phyloP scores from a whole-genome alignment of 2,329 filamentous ascomycete genomes.

The Aspergillus brasiliensis region DNA sequence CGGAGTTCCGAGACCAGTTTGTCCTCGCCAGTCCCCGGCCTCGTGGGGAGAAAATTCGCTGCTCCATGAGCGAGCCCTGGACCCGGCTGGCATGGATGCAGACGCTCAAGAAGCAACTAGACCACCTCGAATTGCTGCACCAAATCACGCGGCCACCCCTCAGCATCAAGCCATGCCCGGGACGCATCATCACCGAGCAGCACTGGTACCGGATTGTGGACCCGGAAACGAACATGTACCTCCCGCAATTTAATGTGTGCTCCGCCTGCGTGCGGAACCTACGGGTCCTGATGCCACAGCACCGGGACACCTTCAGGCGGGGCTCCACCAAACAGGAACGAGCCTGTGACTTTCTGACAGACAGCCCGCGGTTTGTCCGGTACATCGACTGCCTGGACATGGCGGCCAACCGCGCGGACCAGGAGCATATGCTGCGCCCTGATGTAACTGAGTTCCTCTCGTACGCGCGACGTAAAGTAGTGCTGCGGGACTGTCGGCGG shows the following conservation, averaged over 20 bases:
- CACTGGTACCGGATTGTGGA: conserved; percentile 78
- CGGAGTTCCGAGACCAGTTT: conserved; percentile 69
- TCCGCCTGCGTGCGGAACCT: conserved; percentile 71
- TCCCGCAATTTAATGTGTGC: conserved; percentile 76
- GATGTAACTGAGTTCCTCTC: conserved; percentile 65
- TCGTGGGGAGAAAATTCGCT: conserved; percentile 62
- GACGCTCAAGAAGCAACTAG: conserved; percentile 68
- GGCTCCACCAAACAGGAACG: conserved; percentile 52
- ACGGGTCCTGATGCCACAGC: conserved; percentile 71
- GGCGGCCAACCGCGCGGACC: conserved; percentile 48
- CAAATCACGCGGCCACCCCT: conserved; percentile 66
- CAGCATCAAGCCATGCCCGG: conserved; percentile 59
- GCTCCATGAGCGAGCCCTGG: conserved; percentile 82
- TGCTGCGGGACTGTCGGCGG: conserved; percentile 64
- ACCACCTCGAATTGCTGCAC: conserved; percentile 69
- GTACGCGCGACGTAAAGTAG: conserved; percentile 61
- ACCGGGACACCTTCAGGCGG: conserved; percentile 65
- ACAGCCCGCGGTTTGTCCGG: conserved; percentile 57
- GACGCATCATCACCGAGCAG: conserved; percentile 59
- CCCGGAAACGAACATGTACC: conserved; percentile 61
- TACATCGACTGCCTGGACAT: conserved; percentile 61
- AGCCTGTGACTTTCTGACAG: conserved; percentile 70
- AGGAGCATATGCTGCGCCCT: conserved; percentile 38
- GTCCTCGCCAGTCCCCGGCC: conserved; percentile 61
- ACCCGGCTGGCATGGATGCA: conserved; percentile 82